Evolutionary conservation across 73 alveolate species (phyloP).

Genomic region (Paramecium octaurelia): DNA sequence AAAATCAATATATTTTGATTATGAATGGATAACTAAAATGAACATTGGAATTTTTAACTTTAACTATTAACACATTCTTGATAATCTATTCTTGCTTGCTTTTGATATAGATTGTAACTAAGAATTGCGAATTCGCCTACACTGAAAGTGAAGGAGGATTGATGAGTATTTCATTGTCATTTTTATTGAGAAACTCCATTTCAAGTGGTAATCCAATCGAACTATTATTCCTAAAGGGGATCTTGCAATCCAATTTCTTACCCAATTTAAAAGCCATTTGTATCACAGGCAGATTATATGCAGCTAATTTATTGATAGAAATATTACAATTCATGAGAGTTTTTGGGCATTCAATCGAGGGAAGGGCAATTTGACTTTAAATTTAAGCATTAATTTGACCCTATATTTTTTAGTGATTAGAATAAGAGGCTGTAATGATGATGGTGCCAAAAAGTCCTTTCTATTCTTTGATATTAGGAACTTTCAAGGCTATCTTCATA

Average conservation of each 20-base stretch:
- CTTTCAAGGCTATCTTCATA: conserved; percentile 50
- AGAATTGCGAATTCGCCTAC: not conserved
- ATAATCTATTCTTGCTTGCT: not conserved
- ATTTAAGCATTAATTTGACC: not conserved
- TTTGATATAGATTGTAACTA: not conserved
- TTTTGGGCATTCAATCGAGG: conserved; percentile 38
- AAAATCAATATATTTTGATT: conserved; percentile 6
- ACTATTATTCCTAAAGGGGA: conserved; percentile 50
- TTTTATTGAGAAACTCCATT: not conserved
- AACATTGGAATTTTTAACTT: conserved; percentile 7
- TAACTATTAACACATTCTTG: conserved; percentile 3
- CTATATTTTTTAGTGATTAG: not conserved
- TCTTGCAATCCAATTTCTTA: conserved; percentile 48
- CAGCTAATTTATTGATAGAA: conserved; percentile 5
- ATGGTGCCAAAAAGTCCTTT: conserved; percentile 34
- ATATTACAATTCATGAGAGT: not conserved
- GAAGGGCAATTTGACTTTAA: conserved; percentile 18
- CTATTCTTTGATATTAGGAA: conserved; percentile 42
- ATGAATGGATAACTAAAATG: not conserved
- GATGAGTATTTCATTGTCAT: not conserved
- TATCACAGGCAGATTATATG: not conserved
- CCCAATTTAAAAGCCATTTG: conserved; percentile 50
- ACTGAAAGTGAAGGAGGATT: not conserved
- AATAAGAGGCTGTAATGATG: not conserved
- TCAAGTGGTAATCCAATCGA: not conserved